Evolutionary conservation across 495 filamentous ascomycete species (phyloP).

Genomic region (Immersiella caudata): DNA sequence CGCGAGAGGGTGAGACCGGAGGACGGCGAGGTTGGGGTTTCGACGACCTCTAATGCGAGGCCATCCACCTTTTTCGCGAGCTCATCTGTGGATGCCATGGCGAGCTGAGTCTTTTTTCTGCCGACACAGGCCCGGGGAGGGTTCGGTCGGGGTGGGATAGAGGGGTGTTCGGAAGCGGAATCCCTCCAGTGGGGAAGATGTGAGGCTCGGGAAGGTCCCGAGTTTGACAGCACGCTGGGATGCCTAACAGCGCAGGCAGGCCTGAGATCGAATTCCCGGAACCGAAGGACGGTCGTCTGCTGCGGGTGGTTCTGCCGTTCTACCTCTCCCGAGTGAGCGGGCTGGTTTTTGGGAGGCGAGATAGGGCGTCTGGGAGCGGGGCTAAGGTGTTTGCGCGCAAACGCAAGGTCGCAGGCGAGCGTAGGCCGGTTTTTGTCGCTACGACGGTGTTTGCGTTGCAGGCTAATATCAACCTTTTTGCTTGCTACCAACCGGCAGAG

Average conservation of each 20-base stretch:
- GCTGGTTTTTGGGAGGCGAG: not conserved
- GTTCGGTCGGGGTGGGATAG: not conserved
- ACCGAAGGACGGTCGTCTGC: not conserved
- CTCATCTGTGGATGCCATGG: conserved; percentile 30
- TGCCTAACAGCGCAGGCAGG: no score
- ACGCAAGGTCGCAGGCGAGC: not conserved
- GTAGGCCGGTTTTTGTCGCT: not conserved
- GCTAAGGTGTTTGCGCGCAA: not conserved
- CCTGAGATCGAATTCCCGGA: not conserved
- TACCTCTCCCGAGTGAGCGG: not conserved
- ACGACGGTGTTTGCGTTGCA: conserved; percentile 10
- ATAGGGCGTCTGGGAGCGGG: not conserved
- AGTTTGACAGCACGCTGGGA: not conserved
- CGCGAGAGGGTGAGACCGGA: conserved; percentile 64
- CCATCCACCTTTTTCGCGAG: conserved; percentile 19
- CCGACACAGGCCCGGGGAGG: not conserved
- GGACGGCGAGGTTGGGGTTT: conserved; percentile 46
- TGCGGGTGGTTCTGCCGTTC: not conserved
- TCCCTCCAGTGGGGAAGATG: not conserved
- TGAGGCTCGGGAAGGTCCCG: not conserved
- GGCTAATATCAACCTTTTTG: conserved; percentile 6
- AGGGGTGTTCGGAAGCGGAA: not conserved
- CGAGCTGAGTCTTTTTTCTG: not conserved
- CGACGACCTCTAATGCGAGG: conserved; percentile 37
- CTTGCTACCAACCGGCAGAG: not conserved